Evolutionary conservation across 2,329 filamentous ascomycete species (phyloP).

Genomic region (Diaporthe vaccinii): DNA sequence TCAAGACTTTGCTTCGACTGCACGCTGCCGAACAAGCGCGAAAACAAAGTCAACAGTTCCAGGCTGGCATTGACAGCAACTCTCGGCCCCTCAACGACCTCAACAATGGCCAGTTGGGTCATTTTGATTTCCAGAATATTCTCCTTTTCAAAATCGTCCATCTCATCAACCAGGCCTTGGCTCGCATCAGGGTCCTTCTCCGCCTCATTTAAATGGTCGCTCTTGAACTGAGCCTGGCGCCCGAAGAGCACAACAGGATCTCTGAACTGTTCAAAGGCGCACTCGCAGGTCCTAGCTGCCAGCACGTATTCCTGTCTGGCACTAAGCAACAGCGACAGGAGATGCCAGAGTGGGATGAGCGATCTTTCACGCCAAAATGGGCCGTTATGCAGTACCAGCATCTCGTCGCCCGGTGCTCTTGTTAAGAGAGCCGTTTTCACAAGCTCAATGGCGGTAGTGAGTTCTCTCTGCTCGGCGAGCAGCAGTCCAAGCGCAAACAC

Average conservation of each 20-base stretch:
- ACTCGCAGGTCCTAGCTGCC: constrained; percentile 87
- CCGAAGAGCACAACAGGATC: constrained; percentile 79
- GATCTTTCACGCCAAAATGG: constrained; percentile 74
- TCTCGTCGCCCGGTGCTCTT: constrained; percentile 61
- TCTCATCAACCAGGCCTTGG: constrained; percentile 77
- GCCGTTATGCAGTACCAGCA: constrained; percentile 60
- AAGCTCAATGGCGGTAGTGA: constrained; percentile 84
- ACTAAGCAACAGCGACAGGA: constrained; percentile 87
- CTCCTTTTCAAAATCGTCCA: constrained; percentile 88
- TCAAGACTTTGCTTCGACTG: constrained; percentile 60
- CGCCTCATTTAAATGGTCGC: constrained; percentile 75
- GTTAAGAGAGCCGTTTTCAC: constrained; percentile 82
- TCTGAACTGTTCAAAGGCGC: constrained; percentile 90
- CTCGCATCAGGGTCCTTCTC: constrained; percentile 52
- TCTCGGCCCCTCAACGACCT: constrained; percentile 85
- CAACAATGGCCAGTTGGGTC: constrained; percentile 88
- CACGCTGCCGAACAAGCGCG: constrained; percentile 78
- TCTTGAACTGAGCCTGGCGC: constrained; percentile 70
- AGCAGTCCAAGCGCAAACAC: constrained; percentile 86
- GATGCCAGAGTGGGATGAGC: constrained; percentile 88
- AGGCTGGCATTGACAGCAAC: constrained; percentile 90
- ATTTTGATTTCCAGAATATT: constrained; percentile 94
- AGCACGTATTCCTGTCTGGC: constrained; percentile 87
- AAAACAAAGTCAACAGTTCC: constrained; percentile 86
- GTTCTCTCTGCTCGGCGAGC: constrained; percentile 88